phyloP scores from a whole-genome alignment of 1,139 yeast genomes.

The Kluyveromyces sp. region DNA sequence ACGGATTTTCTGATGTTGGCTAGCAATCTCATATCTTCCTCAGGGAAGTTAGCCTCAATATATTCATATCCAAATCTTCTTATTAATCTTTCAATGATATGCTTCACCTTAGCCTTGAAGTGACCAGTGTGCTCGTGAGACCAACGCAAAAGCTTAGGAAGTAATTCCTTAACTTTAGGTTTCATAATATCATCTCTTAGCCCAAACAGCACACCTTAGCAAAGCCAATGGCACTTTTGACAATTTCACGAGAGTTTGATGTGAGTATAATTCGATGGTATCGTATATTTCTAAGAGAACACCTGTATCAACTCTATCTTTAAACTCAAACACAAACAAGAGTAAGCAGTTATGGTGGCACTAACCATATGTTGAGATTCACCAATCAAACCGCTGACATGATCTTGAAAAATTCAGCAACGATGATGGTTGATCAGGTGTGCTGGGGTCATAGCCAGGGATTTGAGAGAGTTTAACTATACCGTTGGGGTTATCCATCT shows the following conservation, averaged over 20 bases:
- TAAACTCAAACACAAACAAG: conserved; percentile 85
- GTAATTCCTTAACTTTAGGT: conserved; percentile 56
- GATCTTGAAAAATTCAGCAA: conserved; percentile 84
- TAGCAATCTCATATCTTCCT: conserved; percentile 73
- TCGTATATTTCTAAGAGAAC: conserved; percentile 66
- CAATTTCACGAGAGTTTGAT: conserved; percentile 87
- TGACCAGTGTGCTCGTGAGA: conserved; percentile 95
- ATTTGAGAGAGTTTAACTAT: conserved; percentile 55
- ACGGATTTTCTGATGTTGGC: conserved; percentile 79
- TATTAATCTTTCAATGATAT: conserved; percentile 81
- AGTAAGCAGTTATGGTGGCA: conserved; percentile 86
- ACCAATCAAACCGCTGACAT: conserved; percentile 92
- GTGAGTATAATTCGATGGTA: conserved; percentile 88
- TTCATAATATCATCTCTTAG: conserved; percentile 75
- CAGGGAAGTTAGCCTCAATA: conserved; percentile 78
- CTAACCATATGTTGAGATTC: conserved; percentile 92
- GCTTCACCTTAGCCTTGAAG: conserved; percentile 86
- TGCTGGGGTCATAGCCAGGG: conserved; percentile 57
- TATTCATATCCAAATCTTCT: conserved; percentile 83
- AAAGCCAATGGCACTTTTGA: conserved; percentile 88
- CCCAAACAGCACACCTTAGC: conserved; percentile 82
- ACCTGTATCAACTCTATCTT: conserved; percentile 48
- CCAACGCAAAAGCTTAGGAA: conserved; percentile 77
- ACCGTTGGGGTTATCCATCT: conserved; percentile 55
- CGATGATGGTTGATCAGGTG: conserved; percentile 53